Conservation (phyloP, 345 rosid species). For the Arabis alpina region DNA sequence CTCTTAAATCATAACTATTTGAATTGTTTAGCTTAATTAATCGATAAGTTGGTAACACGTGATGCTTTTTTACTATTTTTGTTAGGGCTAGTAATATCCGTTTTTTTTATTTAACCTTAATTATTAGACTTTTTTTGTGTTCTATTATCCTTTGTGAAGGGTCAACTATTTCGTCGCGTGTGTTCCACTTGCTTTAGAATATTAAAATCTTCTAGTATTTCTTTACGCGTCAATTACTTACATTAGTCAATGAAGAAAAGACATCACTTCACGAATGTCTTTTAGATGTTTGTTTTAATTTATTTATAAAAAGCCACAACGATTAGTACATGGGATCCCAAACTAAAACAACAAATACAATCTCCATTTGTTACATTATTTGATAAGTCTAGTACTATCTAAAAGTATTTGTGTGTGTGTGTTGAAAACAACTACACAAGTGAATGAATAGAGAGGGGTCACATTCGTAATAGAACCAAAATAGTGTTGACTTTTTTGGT, state of each 20-base stretch:
- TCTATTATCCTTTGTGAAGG: not conserved
- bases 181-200: constrained; percentile 29
- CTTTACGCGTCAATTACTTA: constrained; percentile 22
- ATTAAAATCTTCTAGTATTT: not conserved
- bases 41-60: constrained; percentile 18
- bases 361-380: not conserved
- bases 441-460: constrained; percentile 30
- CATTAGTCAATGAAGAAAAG: constrained; percentile 31
- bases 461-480: constrained; percentile 25
- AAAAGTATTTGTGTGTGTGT: not conserved
- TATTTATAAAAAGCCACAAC: not conserved
- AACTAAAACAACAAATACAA: not conserved
- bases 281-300: not conserved
- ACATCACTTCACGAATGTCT: constrained; percentile 25
- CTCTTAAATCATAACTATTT: not conserved
- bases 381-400: not conserved
- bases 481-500: constrained; percentile 34
- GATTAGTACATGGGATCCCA: constrained; percentile 8
- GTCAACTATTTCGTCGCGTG: constrained; percentile 42
- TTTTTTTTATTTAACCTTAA: constrained; percentile 9
- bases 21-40: constrained; percentile 7
- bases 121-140: not conserved
- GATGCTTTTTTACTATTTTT: constrained; percentile 30
- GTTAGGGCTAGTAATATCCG: constrained; percentile 37
- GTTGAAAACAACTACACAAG: not conserved